These are phyloP conservation scores for Salix exigua DNA, from an alignment of 345 rosid species.

Conservation along the genomic window DNA sequence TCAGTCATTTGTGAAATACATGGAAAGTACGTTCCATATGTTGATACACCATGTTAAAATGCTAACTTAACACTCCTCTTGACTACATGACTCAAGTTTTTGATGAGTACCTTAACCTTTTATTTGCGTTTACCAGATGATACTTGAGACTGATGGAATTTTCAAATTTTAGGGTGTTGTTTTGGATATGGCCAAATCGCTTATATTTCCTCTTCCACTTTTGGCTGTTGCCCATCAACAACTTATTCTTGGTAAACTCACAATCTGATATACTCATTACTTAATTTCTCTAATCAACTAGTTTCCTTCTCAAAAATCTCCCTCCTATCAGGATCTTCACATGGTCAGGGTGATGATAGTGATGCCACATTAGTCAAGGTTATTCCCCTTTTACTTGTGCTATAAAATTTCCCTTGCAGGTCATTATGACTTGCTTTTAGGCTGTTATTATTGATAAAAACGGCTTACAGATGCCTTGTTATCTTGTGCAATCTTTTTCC, in stretches of 20 bases:
- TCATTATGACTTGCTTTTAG: neutral
- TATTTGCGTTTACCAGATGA: neutral
- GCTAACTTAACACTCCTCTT: no score
- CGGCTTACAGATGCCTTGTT: neutral
- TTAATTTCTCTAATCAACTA: constrained; percentile 6
- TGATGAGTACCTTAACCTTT: neutral
- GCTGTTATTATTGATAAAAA: neutral
- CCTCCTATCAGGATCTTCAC: constrained; percentile 51
- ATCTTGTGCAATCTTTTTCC: constrained; percentile 11
- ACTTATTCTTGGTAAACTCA: constrained; percentile 60
- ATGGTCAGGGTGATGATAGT: constrained; percentile 39
- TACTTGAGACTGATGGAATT: constrained; percentile 17
- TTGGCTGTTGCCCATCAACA: constrained; percentile 78
- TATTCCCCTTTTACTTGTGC: neutral
- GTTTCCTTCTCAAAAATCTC: constrained; percentile 6
- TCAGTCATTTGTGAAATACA: no score
- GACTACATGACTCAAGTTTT: neutral
- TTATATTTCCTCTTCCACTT: constrained; percentile 78
- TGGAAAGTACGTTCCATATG: no score
- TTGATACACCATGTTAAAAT: no score
- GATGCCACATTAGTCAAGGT: constrained; percentile 60
- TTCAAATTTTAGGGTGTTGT: constrained; percentile 53
- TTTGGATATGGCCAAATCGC: constrained; percentile 65
- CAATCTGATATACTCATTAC: neutral
- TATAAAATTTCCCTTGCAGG: neutral